phyloP scores from a whole-genome alignment of 257 asterid species.

The Solanum etuberosum region DNA sequence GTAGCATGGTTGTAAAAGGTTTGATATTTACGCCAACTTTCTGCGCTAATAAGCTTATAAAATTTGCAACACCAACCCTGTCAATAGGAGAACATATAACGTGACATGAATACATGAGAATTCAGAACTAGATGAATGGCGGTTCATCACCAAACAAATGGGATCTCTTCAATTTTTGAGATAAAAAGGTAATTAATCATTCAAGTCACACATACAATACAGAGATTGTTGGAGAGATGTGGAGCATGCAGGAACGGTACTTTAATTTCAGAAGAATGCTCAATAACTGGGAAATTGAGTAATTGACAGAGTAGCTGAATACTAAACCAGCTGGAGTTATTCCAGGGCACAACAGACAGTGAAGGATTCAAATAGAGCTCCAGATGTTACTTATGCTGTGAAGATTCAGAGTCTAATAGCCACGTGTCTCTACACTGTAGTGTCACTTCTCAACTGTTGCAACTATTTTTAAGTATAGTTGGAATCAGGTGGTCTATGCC shows the following conservation, averaged over 20 bases:
- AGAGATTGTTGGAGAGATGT: not conserved
- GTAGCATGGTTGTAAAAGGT: conserved; percentile 64
- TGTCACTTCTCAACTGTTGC: not conserved
- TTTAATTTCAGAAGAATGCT: not conserved
- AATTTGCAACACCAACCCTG: conserved; percentile 95
- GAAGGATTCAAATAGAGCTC: not conserved
- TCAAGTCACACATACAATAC: not conserved
- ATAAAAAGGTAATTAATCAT: not conserved
- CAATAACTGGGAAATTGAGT: not conserved
- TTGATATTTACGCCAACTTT: conserved; percentile 79
- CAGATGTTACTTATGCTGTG: not conserved
- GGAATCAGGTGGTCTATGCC: not conserved
- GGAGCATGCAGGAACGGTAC: not conserved
- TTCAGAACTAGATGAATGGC: not conserved
- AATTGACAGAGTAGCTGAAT: not conserved
- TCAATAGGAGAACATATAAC: conserved; percentile 9
- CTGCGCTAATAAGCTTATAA: conserved; percentile 65
- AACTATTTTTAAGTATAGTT: not conserved
- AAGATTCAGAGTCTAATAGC: not conserved
- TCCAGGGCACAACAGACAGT: not conserved
- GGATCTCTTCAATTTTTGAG: not conserved
- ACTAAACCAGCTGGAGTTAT: not conserved
- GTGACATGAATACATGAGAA: not conserved
- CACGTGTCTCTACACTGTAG: not conserved
- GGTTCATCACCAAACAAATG: not conserved